A percentile compares a stretch with the other conserved stretches of the same genome.
Evolutionary conservation across 2,329 filamentous ascomycete species (phyloP).

Genomic region (Ophiocordyceps australis): DNA sequence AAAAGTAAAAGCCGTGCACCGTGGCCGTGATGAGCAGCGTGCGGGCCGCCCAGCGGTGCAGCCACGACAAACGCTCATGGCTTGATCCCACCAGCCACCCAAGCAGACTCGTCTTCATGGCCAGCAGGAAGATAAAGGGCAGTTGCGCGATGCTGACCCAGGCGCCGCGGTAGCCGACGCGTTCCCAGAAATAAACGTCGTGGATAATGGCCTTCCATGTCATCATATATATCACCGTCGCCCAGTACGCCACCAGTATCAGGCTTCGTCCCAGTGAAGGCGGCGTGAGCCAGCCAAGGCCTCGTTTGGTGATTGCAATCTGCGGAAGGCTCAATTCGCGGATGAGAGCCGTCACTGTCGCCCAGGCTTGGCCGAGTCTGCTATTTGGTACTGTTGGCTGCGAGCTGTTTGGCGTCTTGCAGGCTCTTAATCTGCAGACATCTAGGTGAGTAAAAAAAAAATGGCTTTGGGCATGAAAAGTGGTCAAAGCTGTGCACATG

Average conservation of each 20-base stretch:
- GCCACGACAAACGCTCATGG: slow-evolving; percentile 54
- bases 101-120: slow-evolving; percentile 40
- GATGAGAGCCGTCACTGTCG: slow-evolving; percentile 35
- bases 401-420: slow-evolving; percentile 20
- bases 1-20: slow-evolving; percentile 54
- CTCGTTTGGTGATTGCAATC: slow-evolving; percentile 24
- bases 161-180: slow-evolving; percentile 48
- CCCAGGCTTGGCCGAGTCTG: slow-evolving; percentile 29
- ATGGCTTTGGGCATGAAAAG: too few relatives aligned
- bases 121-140: slow-evolving; percentile 43
- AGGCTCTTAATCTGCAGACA: slow-evolving; percentile 28
- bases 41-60: slow-evolving; percentile 54
- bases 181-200: slow-evolving; percentile 42
- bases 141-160: slow-evolving; percentile 49
- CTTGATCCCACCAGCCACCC: slow-evolving; percentile 42
- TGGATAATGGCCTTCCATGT: slow-evolving; percentile 24
- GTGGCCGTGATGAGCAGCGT: slow-evolving; percentile 51
- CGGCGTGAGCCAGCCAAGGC: slow-evolving; percentile 37
- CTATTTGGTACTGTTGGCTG: slow-evolving; percentile 34
- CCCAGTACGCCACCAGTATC: slow-evolving; percentile 37
- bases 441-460: too few relatives aligned
- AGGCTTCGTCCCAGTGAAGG: slow-evolving; percentile 38
- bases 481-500: too few relatives aligned
- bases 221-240: slow-evolving; percentile 39
- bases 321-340: slow-evolving; percentile 40